Percentiles rank a stretch among this genome's conserved stretches.
Conservation (phyloP, 2,329 filamentous ascomycete genomes). For the Orbilia oligospora region DNA sequence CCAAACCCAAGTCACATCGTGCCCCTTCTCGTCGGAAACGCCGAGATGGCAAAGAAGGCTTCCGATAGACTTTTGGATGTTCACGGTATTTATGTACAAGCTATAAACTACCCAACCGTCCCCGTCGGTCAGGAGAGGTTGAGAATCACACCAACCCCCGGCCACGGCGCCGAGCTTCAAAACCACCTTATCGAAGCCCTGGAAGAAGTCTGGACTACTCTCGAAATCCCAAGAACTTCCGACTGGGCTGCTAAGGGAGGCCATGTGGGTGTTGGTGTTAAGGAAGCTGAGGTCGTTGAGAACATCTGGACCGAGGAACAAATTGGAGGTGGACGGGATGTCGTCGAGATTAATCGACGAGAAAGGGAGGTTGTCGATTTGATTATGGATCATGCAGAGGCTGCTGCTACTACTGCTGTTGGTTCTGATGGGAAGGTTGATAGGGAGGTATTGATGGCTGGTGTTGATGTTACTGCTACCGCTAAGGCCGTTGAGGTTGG, state of each 20-base stretch:
- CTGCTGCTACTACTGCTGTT: conserved; percentile 2
- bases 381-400: conserved; percentile 45
- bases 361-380: conserved; percentile 46
- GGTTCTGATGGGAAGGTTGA: not conserved
- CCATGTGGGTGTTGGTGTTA: conserved; percentile 91
- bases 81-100: conserved; percentile 96
- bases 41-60: conserved; percentile 89
- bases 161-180: conserved; percentile 86
- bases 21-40: conserved; percentile 92
- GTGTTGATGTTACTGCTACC: conserved; percentile 4
- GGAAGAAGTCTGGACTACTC: conserved; percentile 87
- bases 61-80: conserved; percentile 92
- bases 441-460: conserved; percentile 37
- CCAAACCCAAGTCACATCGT: conserved; percentile 98
- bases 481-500: conserved; percentile 46
- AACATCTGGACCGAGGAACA: conserved; percentile 91
- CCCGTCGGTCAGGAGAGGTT: conserved; percentile 97
- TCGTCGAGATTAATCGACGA: conserved; percentile 35
- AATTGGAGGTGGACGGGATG: conserved; percentile 76
- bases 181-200: conserved; percentile 87
- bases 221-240: conserved; percentile 91
- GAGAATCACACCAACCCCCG: conserved; percentile 94
- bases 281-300: conserved; percentile 73
- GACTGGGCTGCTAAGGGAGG: conserved; percentile 93
- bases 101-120: conserved; percentile 98